A percentile compares a stretch with the other conserved stretches of the same genome.
phyloP scores from a whole-genome alignment of 306 rosid species.

The Canavalia gladiata region DNA sequence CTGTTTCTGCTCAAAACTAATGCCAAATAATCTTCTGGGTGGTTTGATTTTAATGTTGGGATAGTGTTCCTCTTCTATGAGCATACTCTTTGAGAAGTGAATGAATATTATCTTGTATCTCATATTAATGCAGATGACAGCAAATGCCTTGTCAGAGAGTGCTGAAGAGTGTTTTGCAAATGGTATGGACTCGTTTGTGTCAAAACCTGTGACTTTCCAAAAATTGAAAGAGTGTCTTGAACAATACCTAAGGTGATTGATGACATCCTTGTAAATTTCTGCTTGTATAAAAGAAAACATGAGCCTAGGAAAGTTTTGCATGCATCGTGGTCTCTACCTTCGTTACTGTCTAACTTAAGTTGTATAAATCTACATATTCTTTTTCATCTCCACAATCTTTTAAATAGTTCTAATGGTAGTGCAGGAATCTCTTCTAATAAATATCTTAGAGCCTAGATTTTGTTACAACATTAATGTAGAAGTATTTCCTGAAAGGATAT shows the following conservation, averaged over 20 bases:
- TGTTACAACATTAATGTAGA: constrained; percentile 1
- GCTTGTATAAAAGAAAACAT: constrained; percentile 56
- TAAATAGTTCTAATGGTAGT: constrained; percentile 36
- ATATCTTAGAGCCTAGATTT: constrained; percentile 25
- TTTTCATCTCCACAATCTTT: neutral
- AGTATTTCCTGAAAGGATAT: constrained; percentile 13
- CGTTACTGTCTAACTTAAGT: constrained; percentile 43
- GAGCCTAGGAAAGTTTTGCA: constrained; percentile 73
- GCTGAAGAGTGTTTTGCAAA: constrained; percentile 87
- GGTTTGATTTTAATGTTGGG: constrained; percentile 14
- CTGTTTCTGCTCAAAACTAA: constrained; percentile 24
- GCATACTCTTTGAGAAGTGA: constrained; percentile 7
- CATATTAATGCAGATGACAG: constrained; percentile 77
- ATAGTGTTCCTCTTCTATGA: neutral
- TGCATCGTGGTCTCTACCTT: constrained; percentile 50
- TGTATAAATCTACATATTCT: constrained; percentile 55
- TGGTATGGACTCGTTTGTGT: constrained; percentile 92
- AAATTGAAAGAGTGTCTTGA: constrained; percentile 71
- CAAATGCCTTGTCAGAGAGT: constrained; percentile 86
- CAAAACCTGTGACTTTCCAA: constrained; percentile 86
- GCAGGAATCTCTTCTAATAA: constrained; percentile 15
- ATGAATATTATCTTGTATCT: constrained; percentile 8
- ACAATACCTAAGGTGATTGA: constrained; percentile 57
- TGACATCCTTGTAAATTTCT: constrained; percentile 58
- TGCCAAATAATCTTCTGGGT: constrained; percentile 9